phyloP scores from a whole-genome alignment of 2,329 filamentous ascomycete species.

The Calonectria ilicicola region DNA sequence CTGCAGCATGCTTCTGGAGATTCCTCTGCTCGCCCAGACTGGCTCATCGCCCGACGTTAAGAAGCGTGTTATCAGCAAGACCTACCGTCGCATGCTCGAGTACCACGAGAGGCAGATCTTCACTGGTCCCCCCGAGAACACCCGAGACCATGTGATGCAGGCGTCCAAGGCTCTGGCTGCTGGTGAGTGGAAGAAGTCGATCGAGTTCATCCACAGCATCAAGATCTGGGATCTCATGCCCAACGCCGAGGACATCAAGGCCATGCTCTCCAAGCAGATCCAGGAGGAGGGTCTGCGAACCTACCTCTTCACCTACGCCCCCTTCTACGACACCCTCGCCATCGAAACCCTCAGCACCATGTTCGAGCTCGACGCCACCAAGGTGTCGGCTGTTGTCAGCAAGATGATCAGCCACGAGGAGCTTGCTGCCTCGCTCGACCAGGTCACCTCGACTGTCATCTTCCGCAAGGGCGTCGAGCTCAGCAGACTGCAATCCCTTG shows the following conservation, averaged over 20 bases:
- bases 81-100: constrained; percentile 98
- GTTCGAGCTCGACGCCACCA: constrained; percentile 93
- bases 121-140: constrained; percentile 98
- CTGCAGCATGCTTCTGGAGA: constrained; percentile 99
- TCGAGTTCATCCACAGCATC: constrained; percentile 93
- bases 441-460: constrained; percentile 96
- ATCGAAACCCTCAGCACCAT: constrained; percentile 87
- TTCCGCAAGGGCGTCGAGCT: constrained; percentile 99
- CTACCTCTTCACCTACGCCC: constrained; percentile 99
- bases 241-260: constrained; percentile 91
- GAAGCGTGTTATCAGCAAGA: constrained; percentile 99
- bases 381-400: constrained; percentile 94
- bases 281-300: constrained; percentile 98
- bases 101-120: constrained; percentile 99
- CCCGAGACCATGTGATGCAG: constrained; percentile 98
- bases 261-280: constrained; percentile 97
- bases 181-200: constrained; percentile 98
- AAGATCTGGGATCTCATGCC: constrained; percentile 99
- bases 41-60: constrained; percentile 96
- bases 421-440: constrained; percentile 93
- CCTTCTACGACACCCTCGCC: constrained; percentile 97
- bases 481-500: constrained; percentile 93
- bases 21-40: constrained; percentile 94
- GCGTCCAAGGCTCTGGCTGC: constrained; percentile 96
- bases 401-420: constrained; percentile 99